phyloP scores from a whole-genome alignment of 495 filamentous ascomycete species.

The Aspergillus campestris region DNA sequence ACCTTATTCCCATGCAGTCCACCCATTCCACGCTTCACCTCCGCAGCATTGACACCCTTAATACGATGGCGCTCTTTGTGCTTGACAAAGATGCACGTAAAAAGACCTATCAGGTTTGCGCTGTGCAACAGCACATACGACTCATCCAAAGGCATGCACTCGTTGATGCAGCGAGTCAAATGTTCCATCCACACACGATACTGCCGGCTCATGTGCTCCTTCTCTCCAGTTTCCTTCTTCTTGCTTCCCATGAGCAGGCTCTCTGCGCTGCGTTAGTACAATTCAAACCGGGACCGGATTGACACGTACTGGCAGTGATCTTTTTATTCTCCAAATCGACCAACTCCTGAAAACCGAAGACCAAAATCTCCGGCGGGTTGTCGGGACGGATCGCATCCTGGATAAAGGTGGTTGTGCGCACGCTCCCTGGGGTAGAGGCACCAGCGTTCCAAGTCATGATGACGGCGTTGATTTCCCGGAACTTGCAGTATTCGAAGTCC shows the following conservation, averaged over 20 bases:
- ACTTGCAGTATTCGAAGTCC: constrained; percentile 74
- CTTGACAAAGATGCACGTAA: constrained; percentile 92
- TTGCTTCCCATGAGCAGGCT: constrained; percentile 58
- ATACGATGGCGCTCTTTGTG: constrained; percentile 65
- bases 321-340: constrained; percentile 97
- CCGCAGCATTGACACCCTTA: constrained; percentile 63
- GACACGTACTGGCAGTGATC: constrained; percentile 75
- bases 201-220: constrained; percentile 94
- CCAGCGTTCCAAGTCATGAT: constrained; percentile 97
- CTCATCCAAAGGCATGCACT: constrained; percentile 68
- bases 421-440: constrained; percentile 73
- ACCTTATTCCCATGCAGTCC: constrained; percentile 92
- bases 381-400: constrained; percentile 61
- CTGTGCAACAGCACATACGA: constrained; percentile 82
- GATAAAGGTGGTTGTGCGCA: constrained; percentile 72
- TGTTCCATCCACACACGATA: constrained; percentile 95
- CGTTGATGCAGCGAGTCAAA: constrained; percentile 69
- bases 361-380: constrained; percentile 75
- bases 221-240: constrained; percentile 81
- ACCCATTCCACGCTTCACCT: constrained; percentile 92
- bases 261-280: constrained; percentile 37
- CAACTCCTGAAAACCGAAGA: constrained; percentile 97
- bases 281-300: not conserved
- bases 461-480: constrained; percentile 67
- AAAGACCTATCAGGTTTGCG: constrained; percentile 83